Base-by-base conservation (phyloP, 2,329 filamentous ascomycete species). In the Aureobasidium pullulans region DNA sequence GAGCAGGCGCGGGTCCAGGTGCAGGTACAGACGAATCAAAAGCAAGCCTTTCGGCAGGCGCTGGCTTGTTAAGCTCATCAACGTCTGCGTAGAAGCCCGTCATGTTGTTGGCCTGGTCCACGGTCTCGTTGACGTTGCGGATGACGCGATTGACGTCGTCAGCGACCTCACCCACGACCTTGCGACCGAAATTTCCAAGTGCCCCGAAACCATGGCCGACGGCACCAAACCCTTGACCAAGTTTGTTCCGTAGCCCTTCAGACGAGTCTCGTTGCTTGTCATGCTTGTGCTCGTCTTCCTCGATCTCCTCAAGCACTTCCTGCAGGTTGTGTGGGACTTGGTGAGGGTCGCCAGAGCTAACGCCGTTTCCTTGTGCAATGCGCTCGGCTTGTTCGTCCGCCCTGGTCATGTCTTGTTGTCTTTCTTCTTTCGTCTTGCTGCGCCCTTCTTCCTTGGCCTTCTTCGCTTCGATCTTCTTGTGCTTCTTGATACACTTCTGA, bases 401-500 rank as follows among this genome's bases (percentile, higher is more conserved):
- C 63, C 64, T 58, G 69, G 76, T 65, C 85, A 81, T 23, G 78
- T 70, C 65, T 82, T 85, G 34, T 75, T 79, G n/a, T 78, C 23
- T 58, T 42, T 71, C 1, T 76, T 74, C 57, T 78, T 80, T 31
- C 75, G 85, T 86, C 53, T 83, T 82, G 54, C 80, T 67, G 66
- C 57, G 59, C 1, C 67, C 68, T 40, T 67, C 75, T 56, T 75
- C 74, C 59, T 79, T 10, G 76, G 85, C 86, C 4, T 84, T 82
- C 50, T 82, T 82, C 46, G 79, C 79, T 59, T 80, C 70, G 67
- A 84, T 79, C 69, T 93, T 87, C n/a, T 87, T 75, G 65, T 96
- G 85, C 13, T 84, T 85, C 70, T 86, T 90, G 69, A 91, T 92
- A 59, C 89, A 92, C 47, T 80, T 79, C 61, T 85, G 86, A 65